Conservation (phyloP, 78 protist species). For the Pelomyxa schiedti region DNA sequence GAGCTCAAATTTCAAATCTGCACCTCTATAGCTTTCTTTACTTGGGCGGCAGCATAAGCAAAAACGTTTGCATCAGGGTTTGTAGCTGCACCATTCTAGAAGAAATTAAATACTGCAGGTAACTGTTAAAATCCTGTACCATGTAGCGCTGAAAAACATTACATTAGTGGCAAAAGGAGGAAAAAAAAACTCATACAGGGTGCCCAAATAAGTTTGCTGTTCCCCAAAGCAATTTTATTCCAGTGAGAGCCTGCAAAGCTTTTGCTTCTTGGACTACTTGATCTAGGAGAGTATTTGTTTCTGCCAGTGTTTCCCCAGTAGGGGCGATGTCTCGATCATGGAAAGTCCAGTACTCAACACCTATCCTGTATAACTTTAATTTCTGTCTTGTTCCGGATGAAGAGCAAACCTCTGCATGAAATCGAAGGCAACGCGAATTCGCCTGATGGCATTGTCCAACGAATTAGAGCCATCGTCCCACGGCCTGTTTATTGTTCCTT, state of each 20-base stretch:
- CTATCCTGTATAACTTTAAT: neutral
- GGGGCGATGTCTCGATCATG: conserved; percentile 14
- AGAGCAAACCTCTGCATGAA: neutral
- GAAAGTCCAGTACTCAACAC: conserved; percentile 7
- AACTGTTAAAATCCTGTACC: neutral
- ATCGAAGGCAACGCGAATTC: neutral
- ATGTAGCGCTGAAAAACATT: too few relatives aligned
- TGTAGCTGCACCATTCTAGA: conserved; percentile 6
- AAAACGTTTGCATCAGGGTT: neutral
- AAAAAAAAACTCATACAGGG: neutral
- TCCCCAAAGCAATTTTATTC: conserved; percentile 4
- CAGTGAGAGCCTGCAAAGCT: neutral
- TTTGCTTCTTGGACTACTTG: neutral
- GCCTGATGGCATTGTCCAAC: neutral
- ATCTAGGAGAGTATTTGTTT: conserved; percentile 2
- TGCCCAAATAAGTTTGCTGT: conserved; percentile 3
- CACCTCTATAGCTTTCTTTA: conserved; percentile 6
- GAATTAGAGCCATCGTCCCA: conserved; percentile 6
- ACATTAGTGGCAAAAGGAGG: too few relatives aligned
- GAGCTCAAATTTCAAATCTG: neutral
- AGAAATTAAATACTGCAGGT: neutral
- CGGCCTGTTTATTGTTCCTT: neutral
- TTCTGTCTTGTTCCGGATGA: neutral
- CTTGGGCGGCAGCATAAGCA: conserved; percentile 4
- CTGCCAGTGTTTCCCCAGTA: neutral